phyloP scores from a whole-genome alignment of 331 rosid genomes.

The Malus hybrid region DNA sequence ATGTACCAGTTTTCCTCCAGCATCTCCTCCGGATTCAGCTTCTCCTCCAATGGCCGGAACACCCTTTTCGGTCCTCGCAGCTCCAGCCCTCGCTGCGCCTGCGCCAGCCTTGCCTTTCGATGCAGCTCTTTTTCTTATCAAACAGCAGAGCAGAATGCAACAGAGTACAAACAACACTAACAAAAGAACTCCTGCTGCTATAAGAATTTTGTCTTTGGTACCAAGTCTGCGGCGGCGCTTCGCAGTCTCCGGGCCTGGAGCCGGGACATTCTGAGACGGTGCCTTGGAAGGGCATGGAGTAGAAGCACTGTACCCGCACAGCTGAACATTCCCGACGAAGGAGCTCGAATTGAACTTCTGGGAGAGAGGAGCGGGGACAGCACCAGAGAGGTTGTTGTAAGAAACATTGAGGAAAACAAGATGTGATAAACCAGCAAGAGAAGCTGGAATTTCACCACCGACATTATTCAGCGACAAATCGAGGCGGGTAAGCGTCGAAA shows the following conservation, averaged over 20 bases:
- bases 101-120: slow-evolving; percentile 41
- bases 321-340: slow-evolving; percentile 62
- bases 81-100: slow-evolving; percentile 19
- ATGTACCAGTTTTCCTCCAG: slow-evolving; percentile 84
- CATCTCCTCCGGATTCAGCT: slow-evolving; percentile 54
- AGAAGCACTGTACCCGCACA: slow-evolving; percentile 72
- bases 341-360: slow-evolving; percentile 69
- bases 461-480: slow-evolving; percentile 74
- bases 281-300: slow-evolving; percentile 51
- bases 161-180: slow-evolving; percentile 45
- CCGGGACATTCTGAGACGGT: slow-evolving; percentile 36
- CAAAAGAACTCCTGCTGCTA: slow-evolving; percentile 71
- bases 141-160: slow-evolving; percentile 52
- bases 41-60: slow-evolving; percentile 38
- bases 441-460: slow-evolving; percentile 61
- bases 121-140: slow-evolving; percentile 51
- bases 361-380: slow-evolving; percentile 57
- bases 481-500: slow-evolving; percentile 56
- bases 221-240: slow-evolving; percentile 43
- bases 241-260: slow-evolving; percentile 28
- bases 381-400: slow-evolving; percentile 72
- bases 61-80: slow-evolving; percentile 52
- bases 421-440: slow-evolving; percentile 34
- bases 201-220: slow-evolving; percentile 76
- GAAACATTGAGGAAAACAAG: slow-evolving; percentile 71